Base-by-base conservation (phyloP, 148 eudicot genomes). In the Nepenthes mirabilis region DNA sequence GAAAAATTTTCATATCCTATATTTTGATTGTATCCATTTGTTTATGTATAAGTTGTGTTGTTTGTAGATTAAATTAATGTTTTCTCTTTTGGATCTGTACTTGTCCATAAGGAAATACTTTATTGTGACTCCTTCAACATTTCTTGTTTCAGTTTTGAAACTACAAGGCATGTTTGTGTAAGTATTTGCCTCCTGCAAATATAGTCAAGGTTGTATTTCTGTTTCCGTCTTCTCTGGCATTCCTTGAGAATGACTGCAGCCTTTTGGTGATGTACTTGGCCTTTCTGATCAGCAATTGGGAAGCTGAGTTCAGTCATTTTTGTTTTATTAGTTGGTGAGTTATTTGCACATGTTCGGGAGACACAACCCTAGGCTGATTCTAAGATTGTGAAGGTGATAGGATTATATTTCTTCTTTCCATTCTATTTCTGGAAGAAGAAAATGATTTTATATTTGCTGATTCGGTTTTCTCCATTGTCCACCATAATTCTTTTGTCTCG, bases 151-250 rank as follows among this genome's bases (percentile, higher is more conserved):
- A 23, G 23, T 23, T 23, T 23, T 23, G 23, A 23, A 23, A 23
- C 23, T 23, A 23, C 23, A 23, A 23, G 23, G 23, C 23, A 23
- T 23, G 23, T 23, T 23, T 23, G 23, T 23, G 23, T 23, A 23
- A 23, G 23, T 23, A 23, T 23, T 23, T 23, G 0, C 23, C 23
- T 23, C 23, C 23, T 23, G 23, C 23, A 23, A 23, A 23, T 23
- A 23, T 23, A 23, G 23, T 23, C 23, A 23, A 23, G 0, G 23
- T 23, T 23, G 23, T 23, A 23, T 23, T 23, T 23, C 23, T 23
- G 23, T 23, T 23, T 23, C 23, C 23, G 0, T 23, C 23, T 23
- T 79, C 70, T 77, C 86, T 90, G 12, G 67, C 62, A 40, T 64
- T 78, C 57, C 67, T 63, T 5, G 68, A 37, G 9, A 71, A 61